Evolutionary conservation across 208 protist genomes (phyloP).

Genomic region (Dictyostelium gargantuum): DNA sequence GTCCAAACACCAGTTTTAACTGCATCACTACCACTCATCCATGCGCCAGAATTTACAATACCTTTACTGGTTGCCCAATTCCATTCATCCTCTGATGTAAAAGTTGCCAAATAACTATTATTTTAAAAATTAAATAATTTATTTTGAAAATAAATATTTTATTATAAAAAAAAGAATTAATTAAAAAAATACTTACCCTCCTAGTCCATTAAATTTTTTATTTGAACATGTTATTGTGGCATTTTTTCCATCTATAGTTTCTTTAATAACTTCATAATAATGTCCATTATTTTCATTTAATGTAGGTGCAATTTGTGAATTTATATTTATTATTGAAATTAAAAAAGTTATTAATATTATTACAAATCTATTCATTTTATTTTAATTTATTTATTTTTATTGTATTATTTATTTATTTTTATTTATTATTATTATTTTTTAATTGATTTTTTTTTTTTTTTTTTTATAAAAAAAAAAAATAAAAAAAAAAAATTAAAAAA

Average conservation of each 20-base stretch:
- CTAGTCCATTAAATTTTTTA: neutral
- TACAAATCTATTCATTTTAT: slow-evolving; percentile 10
- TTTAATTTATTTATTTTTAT: neutral
- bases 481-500: neutral
- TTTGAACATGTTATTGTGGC: neutral
- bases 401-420: neutral
- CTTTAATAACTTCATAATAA: neutral
- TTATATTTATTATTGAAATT: neutral
- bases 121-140: neutral
- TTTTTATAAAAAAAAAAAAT: neutral
- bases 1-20: neutral
- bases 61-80: neutral
- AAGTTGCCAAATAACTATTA: neutral
- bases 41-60: neutral
- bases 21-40: neutral
- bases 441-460: neutral
- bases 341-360: neutral
- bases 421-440: neutral
- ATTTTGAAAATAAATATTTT: neutral
- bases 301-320: neutral
- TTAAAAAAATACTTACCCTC: neutral
- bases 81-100: neutral
- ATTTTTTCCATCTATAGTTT: neutral
- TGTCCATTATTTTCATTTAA: neutral
- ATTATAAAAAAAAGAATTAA: too few species aligned